Conservation (phyloP, 805 yeast genomes). For the Sugiyamaella chiloensis region DNA sequence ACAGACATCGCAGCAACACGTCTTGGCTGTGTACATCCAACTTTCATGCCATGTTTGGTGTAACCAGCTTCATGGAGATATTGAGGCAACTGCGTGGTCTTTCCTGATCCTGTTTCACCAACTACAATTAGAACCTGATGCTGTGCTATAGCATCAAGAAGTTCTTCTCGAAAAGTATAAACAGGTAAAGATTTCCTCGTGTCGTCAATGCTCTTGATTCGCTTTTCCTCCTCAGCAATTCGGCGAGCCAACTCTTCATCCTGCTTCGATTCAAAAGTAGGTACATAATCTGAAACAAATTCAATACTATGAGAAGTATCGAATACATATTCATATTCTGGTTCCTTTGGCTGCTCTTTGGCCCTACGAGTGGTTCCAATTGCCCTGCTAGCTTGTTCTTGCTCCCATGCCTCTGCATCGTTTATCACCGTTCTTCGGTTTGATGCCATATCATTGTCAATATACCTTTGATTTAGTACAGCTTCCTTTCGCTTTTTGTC, state of each 20-base stretch:
- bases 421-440: conserved; percentile 15
- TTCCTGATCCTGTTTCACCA: conserved; percentile 85
- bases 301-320: conserved; percentile 61
- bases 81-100: conserved; percentile 92
- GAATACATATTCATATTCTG: conserved; percentile 69
- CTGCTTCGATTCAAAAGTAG: conserved; percentile 25
- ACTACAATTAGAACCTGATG: conserved; percentile 73
- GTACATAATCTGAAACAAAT: conserved; percentile 44
- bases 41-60: conserved; percentile 46
- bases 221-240: conserved; percentile 37
- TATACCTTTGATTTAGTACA: conserved; percentile 42
- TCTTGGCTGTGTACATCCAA: conserved; percentile 93
- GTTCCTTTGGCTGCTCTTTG: conserved; percentile 36
- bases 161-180: conserved; percentile 54
- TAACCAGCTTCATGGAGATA: conserved; percentile 81
- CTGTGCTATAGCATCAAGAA: conserved; percentile 55
- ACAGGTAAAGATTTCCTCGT: conserved; percentile 70
- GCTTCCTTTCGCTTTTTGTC: conserved; percentile 55
- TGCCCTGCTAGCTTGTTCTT: conserved; percentile 46
- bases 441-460: conserved; percentile 13
- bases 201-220: conserved; percentile 34
- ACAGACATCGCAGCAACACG: conserved; percentile 91
- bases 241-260: conserved; percentile 30
- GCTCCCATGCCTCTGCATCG: conserved; percentile 48
- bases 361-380: conserved; percentile 39